phyloP scores from a whole-genome alignment of 2,329 filamentous ascomycete species.

The Xylariaceae sp. region DNA sequence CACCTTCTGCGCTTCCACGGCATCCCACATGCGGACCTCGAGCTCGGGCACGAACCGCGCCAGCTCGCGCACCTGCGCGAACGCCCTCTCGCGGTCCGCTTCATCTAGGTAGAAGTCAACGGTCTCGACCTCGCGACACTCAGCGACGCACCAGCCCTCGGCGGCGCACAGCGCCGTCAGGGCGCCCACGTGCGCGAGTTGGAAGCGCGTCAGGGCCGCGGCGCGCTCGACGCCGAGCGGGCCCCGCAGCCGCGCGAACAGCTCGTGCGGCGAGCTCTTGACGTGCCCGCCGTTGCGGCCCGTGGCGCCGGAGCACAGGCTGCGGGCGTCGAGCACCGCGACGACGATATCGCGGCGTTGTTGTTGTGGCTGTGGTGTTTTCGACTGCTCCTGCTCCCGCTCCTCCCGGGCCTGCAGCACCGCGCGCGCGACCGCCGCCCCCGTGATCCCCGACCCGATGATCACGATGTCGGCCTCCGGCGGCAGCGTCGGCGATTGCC shows the following conservation, averaged over 20 bases:
- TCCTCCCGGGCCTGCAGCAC: constrained; percentile 26
- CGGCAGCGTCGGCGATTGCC: constrained; percentile 40
- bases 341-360: too few species aligned
- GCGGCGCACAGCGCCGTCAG: constrained; percentile 43
- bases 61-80: constrained; percentile 39
- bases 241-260: constrained; percentile 40
- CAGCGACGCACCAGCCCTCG: constrained; percentile 39
- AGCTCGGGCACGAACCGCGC: constrained; percentile 45
- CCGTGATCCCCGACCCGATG: constrained; percentile 59
- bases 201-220: constrained; percentile 45
- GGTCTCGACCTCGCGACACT: constrained; percentile 49
- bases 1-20: constrained; percentile 38
- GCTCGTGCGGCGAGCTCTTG: constrained; percentile 48
- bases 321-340: constrained; percentile 54
- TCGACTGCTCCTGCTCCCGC: background rate
- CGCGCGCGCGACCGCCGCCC: constrained; percentile 43
- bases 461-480: constrained; percentile 50
- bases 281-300: constrained; percentile 58
- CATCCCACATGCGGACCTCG: constrained; percentile 39
- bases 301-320: constrained; percentile 54
- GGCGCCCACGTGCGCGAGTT: constrained; percentile 45
- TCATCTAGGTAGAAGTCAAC: constrained; percentile 49
- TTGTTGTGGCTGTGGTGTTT: too few species aligned
- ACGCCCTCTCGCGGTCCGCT: constrained; percentile 39
- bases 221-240: constrained; percentile 42